Percentiles rank a stretch among this genome's conserved stretches.
Conservation (phyloP, 805 yeast genomes). For the Starmerella tilneyi region DNA sequence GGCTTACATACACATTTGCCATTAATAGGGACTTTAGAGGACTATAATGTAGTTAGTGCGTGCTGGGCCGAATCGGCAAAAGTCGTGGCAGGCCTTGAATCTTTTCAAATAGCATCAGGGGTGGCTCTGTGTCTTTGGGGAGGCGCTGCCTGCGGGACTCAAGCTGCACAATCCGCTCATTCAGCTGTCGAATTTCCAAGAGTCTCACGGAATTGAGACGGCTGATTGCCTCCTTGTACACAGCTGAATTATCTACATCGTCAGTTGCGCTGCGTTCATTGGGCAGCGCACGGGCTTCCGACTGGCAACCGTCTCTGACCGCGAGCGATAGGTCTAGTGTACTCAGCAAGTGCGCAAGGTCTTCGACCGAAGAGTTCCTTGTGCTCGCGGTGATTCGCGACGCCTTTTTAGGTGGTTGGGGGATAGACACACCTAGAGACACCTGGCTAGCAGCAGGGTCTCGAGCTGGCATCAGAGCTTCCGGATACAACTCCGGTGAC, state of each 20-base stretch:
- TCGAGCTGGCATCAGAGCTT: too few relatives aligned
- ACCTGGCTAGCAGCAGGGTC: too few relatives aligned
- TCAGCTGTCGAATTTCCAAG: conserved; percentile 9
- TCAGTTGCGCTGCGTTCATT: not conserved
- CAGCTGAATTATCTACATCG: not conserved
- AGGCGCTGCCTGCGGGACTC: not conserved
- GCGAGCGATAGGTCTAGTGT: too few relatives aligned
- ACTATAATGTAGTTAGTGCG: not conserved
- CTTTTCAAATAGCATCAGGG: not conserved
- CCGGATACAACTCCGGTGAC: too few relatives aligned
- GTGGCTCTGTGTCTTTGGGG: not conserved
- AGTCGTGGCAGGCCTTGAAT: conserved; percentile 1
- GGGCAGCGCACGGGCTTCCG: not conserved
- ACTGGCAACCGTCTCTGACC: not conserved
- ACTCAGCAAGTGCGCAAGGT: too few relatives aligned
- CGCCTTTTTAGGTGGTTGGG: too few relatives aligned
- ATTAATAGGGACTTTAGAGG: not conserved
- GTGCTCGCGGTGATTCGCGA: too few relatives aligned
- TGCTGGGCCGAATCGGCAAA: not conserved
- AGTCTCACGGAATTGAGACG: conserved; percentile 15
- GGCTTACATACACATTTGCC: conserved; percentile 20
- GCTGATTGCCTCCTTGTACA: conserved; percentile 15
- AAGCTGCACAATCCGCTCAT: conserved; percentile 5
- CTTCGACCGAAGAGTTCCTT: too few relatives aligned
- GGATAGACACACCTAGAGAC: too few relatives aligned